Evolutionary conservation across 169 alveolate genomes (phyloP).

Genomic region (Plasmodium vivax): DNA sequence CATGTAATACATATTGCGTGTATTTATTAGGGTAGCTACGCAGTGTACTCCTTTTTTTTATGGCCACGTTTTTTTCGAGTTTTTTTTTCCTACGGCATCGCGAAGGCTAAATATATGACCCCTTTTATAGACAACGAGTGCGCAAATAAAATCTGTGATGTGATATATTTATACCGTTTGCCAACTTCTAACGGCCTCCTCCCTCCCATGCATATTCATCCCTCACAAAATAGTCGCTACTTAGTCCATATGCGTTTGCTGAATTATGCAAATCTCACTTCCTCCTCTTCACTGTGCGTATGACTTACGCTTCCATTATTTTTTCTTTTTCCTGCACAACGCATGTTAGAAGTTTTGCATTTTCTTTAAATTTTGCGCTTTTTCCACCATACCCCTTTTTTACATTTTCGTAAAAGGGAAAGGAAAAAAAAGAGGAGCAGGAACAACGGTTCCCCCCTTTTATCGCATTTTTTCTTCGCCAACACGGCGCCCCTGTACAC

Average conservation of each 20-base stretch:
- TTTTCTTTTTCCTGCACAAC: neutral
- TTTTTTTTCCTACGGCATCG: neutral
- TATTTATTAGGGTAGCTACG: neutral
- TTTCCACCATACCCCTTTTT: neutral
- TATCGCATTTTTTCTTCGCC: neutral
- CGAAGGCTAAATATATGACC: neutral
- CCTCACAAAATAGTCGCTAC: neutral
- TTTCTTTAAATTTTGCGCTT: neutral
- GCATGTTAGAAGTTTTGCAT: neutral
- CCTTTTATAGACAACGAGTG: neutral
- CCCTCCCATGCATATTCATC: neutral
- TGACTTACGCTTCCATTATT: neutral
- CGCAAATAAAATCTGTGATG: too few relatives aligned
- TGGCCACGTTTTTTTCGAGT: neutral
- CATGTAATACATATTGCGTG: too few relatives aligned
- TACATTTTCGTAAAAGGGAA: neutral
- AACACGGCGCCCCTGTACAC: neutral
- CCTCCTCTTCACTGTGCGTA: neutral
- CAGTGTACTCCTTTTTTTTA: neutral
- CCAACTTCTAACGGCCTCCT: neutral
- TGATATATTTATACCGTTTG: neutral
- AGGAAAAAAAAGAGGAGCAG: neutral
- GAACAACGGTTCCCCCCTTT: neutral
- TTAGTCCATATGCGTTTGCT: neutral
- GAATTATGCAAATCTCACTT: neutral